Conservation (phyloP, 129 eudicot species). For the Pulicaria dysenterica region DNA sequence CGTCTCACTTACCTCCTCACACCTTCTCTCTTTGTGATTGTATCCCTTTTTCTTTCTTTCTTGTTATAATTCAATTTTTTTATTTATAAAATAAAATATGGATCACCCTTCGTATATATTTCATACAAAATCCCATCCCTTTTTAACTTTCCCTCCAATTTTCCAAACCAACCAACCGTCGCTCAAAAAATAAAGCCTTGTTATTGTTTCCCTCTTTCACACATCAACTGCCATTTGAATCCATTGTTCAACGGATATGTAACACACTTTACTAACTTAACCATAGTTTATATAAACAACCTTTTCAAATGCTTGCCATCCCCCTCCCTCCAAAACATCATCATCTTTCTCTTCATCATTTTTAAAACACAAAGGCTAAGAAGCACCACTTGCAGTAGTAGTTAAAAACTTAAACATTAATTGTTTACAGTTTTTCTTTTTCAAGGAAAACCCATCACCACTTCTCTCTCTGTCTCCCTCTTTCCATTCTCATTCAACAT, state of each 20-base stretch:
- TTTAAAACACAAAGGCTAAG: slow-evolving; percentile 21
- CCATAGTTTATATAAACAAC: slow-evolving; percentile 7
- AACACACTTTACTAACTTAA: slow-evolving; percentile 41
- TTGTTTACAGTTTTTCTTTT: slow-evolving; percentile 28
- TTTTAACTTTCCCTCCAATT: slow-evolving; percentile 32
- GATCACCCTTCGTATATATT: neutral
- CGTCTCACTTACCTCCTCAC: too few relatives aligned
- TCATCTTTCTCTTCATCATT: slow-evolving; percentile 22
- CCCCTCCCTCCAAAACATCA: slow-evolving; percentile 31
- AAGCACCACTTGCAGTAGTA: too few relatives aligned
- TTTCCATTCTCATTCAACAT: slow-evolving; percentile 4
- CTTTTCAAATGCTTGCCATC: slow-evolving; percentile 34
- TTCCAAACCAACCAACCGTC: slow-evolving; percentile 19
- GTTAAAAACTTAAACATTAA: slow-evolving; percentile 21
- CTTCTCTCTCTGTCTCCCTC: slow-evolving; percentile 15
- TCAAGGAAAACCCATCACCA: slow-evolving; percentile 8
- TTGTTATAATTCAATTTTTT: neutral
- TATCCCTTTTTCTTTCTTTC: too few relatives aligned
- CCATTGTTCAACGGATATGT: slow-evolving; percentile 39
- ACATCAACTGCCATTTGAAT: slow-evolving; percentile 56
- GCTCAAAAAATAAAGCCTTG: slow-evolving; percentile 9
- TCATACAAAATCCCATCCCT: neutral
- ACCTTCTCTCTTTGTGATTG: too few relatives aligned
- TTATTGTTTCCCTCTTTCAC: slow-evolving; percentile 22
- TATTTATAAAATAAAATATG: neutral